Conservation (phyloP, 1,284 basidiomycete species). For the Coniferiporia weirii region DNA sequence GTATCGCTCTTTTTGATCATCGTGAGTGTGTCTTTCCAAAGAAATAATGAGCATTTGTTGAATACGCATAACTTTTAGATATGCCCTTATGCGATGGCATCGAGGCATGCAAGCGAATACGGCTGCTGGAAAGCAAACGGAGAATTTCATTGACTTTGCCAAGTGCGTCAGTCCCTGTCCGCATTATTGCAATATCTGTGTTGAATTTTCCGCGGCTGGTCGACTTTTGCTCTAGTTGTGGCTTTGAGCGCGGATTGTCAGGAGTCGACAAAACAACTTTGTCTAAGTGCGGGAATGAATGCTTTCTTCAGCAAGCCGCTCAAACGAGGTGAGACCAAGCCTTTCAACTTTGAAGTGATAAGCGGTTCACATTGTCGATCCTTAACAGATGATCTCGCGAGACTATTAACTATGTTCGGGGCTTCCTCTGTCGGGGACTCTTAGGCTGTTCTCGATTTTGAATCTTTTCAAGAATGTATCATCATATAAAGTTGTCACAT, state of each 20-base stretch:
- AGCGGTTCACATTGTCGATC: not conserved
- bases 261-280: constrained; percentile 67
- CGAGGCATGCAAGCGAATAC: constrained; percentile 59
- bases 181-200: not conserved
- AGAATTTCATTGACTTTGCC: constrained; percentile 46
- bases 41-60: not conserved
- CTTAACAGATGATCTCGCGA: constrained; percentile 38
- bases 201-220: no score
- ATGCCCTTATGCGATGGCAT: constrained; percentile 75
- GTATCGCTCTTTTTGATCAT: constrained; percentile 65
- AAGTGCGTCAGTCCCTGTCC: constrained; percentile 35
- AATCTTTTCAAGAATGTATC: not conserved
- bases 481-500: not conserved
- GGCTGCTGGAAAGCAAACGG: constrained; percentile 51
- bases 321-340: constrained; percentile 43
- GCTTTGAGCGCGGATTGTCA: constrained; percentile 70
- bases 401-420: constrained; percentile 45
- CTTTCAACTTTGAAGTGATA: not conserved
- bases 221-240: constrained; percentile 42
- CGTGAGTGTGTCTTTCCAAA: constrained; percentile 37
- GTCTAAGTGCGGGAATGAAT: constrained; percentile 70
- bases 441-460: not conserved
- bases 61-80: constrained; percentile 34
- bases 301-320: constrained; percentile 67
- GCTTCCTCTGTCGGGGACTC: constrained; percentile 15